Percentiles rank a stretch among this genome's conserved stretches.
phyloP scores from a whole-genome alignment of 2,329 filamentous ascomycete genomes.

The Penicillium capsulatum region DNA sequence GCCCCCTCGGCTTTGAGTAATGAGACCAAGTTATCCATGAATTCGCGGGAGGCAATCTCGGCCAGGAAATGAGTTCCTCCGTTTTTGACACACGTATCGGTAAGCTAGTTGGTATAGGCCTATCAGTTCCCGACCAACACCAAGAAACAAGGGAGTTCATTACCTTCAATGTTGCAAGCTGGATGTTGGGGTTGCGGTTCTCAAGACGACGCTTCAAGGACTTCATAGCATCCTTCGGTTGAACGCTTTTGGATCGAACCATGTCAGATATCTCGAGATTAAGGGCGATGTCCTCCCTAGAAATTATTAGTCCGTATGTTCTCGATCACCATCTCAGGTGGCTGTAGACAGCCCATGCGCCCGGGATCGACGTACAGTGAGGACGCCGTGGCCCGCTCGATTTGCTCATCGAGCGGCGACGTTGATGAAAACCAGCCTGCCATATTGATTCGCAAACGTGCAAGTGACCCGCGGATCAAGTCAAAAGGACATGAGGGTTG shows the following conservation, averaged over 20 bases:
- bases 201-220: slow-evolving; percentile 89
- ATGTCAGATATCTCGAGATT: slow-evolving; percentile 98
- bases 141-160: slow-evolving; percentile 15
- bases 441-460: slow-evolving; percentile 56
- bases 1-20: slow-evolving; percentile 74
- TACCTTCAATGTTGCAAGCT: slow-evolving; percentile 89
- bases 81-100: slow-evolving; percentile 98
- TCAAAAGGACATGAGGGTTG: slow-evolving; percentile 1
- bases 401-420: slow-evolving; percentile 91
- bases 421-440: slow-evolving; percentile 94
- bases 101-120: slow-evolving; percentile 57
- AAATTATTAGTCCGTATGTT: slow-evolving; percentile 8
- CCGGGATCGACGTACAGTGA: slow-evolving; percentile 64
- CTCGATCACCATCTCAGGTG: no score
- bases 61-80: slow-evolving; percentile 90
- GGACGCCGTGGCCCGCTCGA: slow-evolving; percentile 89
- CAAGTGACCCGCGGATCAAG: slow-evolving; percentile 8
- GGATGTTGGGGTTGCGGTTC: slow-evolving; percentile 96
- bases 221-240: slow-evolving; percentile 97
- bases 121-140: slow-evolving; percentile 13
- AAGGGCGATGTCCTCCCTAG: slow-evolving; percentile 88
- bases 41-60: slow-evolving; percentile 94
- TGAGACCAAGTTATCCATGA: slow-evolving; percentile 94
- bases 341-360: not conserved
- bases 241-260: slow-evolving; percentile 94